phyloP scores from a whole-genome alignment of 2,329 filamentous ascomycete genomes.

The Parascedosporium putredinis region DNA sequence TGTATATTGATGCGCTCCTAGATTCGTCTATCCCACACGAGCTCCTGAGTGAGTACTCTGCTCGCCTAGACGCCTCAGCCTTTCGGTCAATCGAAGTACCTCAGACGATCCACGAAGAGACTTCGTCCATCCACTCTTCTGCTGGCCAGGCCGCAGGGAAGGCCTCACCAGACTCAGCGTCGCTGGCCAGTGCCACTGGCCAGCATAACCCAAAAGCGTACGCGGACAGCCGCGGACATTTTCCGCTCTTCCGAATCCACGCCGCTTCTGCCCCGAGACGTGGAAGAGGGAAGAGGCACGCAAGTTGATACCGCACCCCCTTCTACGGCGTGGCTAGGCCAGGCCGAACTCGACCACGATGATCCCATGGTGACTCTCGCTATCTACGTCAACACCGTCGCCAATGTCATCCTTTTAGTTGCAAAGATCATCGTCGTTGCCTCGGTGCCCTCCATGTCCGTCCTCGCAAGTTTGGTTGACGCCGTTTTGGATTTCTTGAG shows the following conservation, averaged over 20 bases:
- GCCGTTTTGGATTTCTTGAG: conserved; percentile 71
- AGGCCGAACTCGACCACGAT: conserved; percentile 60
- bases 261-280: conserved; percentile 45
- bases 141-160: conserved; percentile 21
- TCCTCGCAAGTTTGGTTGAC: conserved; percentile 70
- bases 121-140: conserved; percentile 19
- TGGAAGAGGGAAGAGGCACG: conserved; percentile 30
- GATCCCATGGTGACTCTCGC: conserved; percentile 73
- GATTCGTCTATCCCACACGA: conserved; percentile 90
- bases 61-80: conserved; percentile 46
- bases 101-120: conserved; percentile 66
- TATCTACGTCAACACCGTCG: conserved; percentile 75
- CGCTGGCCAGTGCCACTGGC: not conserved
- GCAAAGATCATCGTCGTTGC: conserved; percentile 70
- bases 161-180: not conserved
- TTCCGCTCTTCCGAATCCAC: conserved; percentile 66
- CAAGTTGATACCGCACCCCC: conserved; percentile 34
- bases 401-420: conserved; percentile 63
- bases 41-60: conserved; percentile 76
- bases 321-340: conserved; percentile 61
- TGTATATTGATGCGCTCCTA: conserved; percentile 84
- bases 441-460: conserved; percentile 70
- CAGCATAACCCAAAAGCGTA: conserved; percentile 21
- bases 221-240: conserved; percentile 75
- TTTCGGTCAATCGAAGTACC: conserved; percentile 52